phyloP scores from a whole-genome alignment of 768 basidiomycete species.

The Postia placenta region DNA sequence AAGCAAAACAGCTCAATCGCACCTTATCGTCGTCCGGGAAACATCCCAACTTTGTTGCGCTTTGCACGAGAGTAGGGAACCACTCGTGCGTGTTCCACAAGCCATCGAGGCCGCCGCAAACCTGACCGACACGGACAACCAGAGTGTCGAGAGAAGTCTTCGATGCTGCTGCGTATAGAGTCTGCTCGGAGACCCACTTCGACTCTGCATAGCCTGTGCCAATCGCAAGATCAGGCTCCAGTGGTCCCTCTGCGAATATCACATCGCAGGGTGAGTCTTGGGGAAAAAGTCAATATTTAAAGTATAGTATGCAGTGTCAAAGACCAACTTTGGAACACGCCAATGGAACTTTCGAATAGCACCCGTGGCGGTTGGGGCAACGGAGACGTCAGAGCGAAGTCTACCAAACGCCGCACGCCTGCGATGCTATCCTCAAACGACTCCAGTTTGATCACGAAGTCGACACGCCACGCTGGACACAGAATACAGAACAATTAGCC shows the following conservation, averaged over 20 bases:
- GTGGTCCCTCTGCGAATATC: neutral
- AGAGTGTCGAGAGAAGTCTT: slow-evolving; percentile 24
- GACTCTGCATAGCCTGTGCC: slow-evolving; percentile 30
- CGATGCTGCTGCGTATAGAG: slow-evolving; percentile 26
- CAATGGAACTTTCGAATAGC: slow-evolving; percentile 21
- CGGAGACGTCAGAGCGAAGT: slow-evolving; percentile 10
- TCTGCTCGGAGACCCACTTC: slow-evolving; percentile 34
- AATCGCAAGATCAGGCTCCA: neutral
- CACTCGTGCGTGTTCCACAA: slow-evolving; percentile 39
- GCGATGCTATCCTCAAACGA: slow-evolving; percentile 32
- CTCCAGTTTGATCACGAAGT: slow-evolving; percentile 33
- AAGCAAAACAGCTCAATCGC: neutral
- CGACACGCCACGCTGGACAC: slow-evolving; percentile 28
- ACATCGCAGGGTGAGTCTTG: neutral
- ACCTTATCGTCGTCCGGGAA: slow-evolving; percentile 1
- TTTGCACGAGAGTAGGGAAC: slow-evolving; percentile 34
- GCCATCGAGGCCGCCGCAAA: slow-evolving; percentile 34
- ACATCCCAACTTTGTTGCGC: neutral
- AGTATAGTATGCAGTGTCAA: slow-evolving; percentile 4
- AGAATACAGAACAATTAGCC: neutral
- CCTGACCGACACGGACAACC: slow-evolving; percentile 38
- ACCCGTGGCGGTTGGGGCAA: slow-evolving; percentile 11
- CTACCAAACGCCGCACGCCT: slow-evolving; percentile 13
- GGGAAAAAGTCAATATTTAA: neutral
- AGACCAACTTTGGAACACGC: slow-evolving; percentile 11